A percentile compares a stretch with the other conserved stretches of the same genome.
Conservation (phyloP, 805 yeast species). For the Teunomyces aglyptinius region DNA sequence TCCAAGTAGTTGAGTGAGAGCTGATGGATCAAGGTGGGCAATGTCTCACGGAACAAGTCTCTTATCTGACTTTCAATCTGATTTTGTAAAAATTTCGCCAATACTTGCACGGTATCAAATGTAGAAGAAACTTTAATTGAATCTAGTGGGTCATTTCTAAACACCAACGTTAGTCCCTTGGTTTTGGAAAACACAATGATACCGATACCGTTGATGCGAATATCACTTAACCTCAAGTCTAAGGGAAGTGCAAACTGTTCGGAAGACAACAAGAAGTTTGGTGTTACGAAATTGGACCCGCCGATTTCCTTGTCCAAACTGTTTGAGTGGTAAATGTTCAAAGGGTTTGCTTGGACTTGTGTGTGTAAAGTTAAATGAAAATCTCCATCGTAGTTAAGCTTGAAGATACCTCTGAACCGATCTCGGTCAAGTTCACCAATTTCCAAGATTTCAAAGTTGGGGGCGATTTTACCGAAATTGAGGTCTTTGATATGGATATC, state of each 20-base stretch:
- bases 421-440: slow-evolving; percentile 79
- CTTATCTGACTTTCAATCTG: slow-evolving; percentile 82
- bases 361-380: slow-evolving; percentile 74
- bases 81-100: slow-evolving; percentile 77
- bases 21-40: slow-evolving; percentile 78
- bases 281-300: slow-evolving; percentile 52
- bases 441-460: slow-evolving; percentile 73
- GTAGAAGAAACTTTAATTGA: slow-evolving; percentile 79
- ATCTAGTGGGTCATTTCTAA: slow-evolving; percentile 86
- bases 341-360: slow-evolving; percentile 79
- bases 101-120: slow-evolving; percentile 80
- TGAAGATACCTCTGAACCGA: slow-evolving; percentile 78
- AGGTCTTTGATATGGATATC: slow-evolving; percentile 65
- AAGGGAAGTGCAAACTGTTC: slow-evolving; percentile 76
- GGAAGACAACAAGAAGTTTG: slow-evolving; percentile 62
- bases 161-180: slow-evolving; percentile 82
- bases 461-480: slow-evolving; percentile 72
- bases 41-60: slow-evolving; percentile 76
- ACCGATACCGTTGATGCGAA: slow-evolving; percentile 75
- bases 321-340: slow-evolving; percentile 60
- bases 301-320: slow-evolving; percentile 36
- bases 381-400: slow-evolving; percentile 72
- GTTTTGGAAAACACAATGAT: slow-evolving; percentile 78
- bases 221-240: slow-evolving; percentile 69
- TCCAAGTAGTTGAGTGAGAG: slow-evolving; percentile 57